These are phyloP conservation scores for Zygotorulaspora mrakii DNA, from an alignment of 1,139 yeast species.

Conservation along the genomic window DNA sequence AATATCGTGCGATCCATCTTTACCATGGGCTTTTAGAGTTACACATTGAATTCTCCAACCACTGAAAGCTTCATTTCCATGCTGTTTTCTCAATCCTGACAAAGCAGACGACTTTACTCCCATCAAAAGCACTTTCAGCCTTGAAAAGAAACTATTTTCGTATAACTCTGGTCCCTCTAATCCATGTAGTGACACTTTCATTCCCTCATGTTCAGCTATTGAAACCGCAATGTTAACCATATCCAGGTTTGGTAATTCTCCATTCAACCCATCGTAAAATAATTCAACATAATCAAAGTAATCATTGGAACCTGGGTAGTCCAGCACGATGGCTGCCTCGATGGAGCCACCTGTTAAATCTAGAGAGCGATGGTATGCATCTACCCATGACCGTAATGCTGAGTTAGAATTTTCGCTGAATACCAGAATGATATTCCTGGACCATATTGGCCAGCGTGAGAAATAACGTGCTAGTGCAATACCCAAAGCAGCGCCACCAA, in stretches of 20 bases:
- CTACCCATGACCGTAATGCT: constrained; percentile 84
- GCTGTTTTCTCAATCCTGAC: constrained; percentile 58
- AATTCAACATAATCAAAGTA: constrained; percentile 72
- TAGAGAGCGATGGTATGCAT: constrained; percentile 82
- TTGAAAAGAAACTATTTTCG: constrained; percentile 45
- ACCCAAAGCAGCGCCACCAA: constrained; percentile 76
- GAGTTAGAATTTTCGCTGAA: constrained; percentile 69
- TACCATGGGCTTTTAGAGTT: constrained; percentile 67
- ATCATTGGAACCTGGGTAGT: constrained; percentile 66
- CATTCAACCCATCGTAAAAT: constrained; percentile 84
- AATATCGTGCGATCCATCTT: constrained; percentile 59
- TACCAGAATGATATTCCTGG: constrained; percentile 85
- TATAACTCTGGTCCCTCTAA: constrained; percentile 47
- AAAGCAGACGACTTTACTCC: constrained; percentile 68
- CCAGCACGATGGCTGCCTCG: constrained; percentile 86
- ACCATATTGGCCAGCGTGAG: constrained; percentile 87
- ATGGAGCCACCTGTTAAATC: constrained; percentile 93
- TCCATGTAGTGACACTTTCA: constrained; percentile 65
- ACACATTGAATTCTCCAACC: constrained; percentile 96
- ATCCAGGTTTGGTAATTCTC: constrained; percentile 93
- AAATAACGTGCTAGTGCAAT: constrained; percentile 76
- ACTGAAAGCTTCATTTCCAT: constrained; percentile 86
- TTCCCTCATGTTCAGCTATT: constrained; percentile 69
- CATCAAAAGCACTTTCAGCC: constrained; percentile 56
- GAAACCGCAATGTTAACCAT: constrained; percentile 74